Conservation (phyloP, 768 basidiomycete genomes). For the Coprinopsis sp. region DNA sequence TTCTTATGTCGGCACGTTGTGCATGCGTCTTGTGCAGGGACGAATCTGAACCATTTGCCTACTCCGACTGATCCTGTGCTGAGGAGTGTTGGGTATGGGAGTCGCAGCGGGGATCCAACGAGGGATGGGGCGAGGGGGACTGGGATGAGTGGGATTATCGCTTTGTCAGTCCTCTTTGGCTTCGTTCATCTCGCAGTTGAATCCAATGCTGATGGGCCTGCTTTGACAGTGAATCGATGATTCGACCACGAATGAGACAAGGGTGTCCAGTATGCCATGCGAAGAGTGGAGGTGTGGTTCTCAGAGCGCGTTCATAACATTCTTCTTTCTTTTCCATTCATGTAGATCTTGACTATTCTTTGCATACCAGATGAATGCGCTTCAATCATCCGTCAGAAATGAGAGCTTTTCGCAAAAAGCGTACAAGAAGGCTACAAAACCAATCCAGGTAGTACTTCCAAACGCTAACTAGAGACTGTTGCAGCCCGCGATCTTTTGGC, state of each 20-base stretch:
- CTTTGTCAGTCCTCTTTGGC: constrained; percentile 54
- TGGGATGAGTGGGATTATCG: constrained; percentile 67
- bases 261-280: constrained; percentile 16
- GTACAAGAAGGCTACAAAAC: too few species aligned
- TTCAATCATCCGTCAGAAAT: too few species aligned
- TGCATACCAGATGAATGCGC: too few species aligned
- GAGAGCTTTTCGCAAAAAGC: too few species aligned
- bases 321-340: too few species aligned
- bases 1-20: constrained; percentile 89
- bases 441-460: too few species aligned
- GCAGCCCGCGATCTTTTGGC: too few species aligned
- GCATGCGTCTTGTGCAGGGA: constrained; percentile 74
- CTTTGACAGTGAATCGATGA: constrained; percentile 15
- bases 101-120: constrained; percentile 8
- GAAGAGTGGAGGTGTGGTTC: constrained; percentile 1
- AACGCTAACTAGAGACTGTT: too few species aligned
- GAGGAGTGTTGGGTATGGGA: constrained; percentile 30
- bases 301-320: too few species aligned
- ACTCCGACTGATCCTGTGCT: constrained; percentile 52
- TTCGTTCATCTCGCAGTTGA: background rate
- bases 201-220: background rate
- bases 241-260: constrained; percentile 8
- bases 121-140: constrained; percentile 32
- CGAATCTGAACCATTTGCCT: constrained; percentile 54
- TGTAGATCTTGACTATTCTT: too few species aligned